phyloP scores from a whole-genome alignment of 805 yeast genomes.

The Suhomyces vadensis region DNA sequence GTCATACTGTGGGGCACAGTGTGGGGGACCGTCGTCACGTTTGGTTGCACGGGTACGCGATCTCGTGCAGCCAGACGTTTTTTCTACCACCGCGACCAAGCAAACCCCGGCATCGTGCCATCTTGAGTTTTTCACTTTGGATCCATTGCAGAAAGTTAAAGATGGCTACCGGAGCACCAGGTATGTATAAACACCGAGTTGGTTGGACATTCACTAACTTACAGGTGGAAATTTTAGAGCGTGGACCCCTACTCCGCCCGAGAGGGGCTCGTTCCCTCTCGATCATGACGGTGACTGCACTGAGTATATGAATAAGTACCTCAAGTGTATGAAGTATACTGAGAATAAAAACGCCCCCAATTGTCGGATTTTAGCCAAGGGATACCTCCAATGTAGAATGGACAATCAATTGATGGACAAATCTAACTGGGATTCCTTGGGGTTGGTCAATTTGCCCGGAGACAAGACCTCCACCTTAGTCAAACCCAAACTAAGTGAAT shows the following conservation, averaged over 20 bases:
- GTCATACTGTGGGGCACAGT: slow-evolving; percentile 2
- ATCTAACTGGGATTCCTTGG: slow-evolving; percentile 45
- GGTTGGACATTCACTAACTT: too few relatives aligned
- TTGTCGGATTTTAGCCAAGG: slow-evolving; percentile 81
- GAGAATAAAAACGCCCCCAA: slow-evolving; percentile 87
- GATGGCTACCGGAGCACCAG: slow-evolving; percentile 44
- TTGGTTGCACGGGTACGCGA: background rate
- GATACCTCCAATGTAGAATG: slow-evolving; percentile 86
- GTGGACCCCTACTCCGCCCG: slow-evolving; percentile 89
- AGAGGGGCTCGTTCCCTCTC: slow-evolving; percentile 92
- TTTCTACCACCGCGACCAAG: background rate
- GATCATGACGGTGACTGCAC: slow-evolving; percentile 88
- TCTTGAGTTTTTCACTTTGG: background rate
- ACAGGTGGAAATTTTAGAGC: slow-evolving; percentile 20
- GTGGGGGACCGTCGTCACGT: background rate
- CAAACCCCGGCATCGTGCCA: too few relatives aligned
- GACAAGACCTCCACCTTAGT: slow-evolving; percentile 17
- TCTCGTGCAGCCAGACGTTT: too few relatives aligned
- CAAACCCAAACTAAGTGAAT: background rate
- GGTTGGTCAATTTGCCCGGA: slow-evolving; percentile 43
- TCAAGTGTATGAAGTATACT: slow-evolving; percentile 75
- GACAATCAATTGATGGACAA: slow-evolving; percentile 54
- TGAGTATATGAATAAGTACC: slow-evolving; percentile 68
- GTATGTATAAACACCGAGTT: slow-evolving; percentile 21
- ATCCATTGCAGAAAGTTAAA: background rate